Base-by-base conservation (phyloP, 73 alveolate genomes). In the Durusdinium trenchii region DNA sequence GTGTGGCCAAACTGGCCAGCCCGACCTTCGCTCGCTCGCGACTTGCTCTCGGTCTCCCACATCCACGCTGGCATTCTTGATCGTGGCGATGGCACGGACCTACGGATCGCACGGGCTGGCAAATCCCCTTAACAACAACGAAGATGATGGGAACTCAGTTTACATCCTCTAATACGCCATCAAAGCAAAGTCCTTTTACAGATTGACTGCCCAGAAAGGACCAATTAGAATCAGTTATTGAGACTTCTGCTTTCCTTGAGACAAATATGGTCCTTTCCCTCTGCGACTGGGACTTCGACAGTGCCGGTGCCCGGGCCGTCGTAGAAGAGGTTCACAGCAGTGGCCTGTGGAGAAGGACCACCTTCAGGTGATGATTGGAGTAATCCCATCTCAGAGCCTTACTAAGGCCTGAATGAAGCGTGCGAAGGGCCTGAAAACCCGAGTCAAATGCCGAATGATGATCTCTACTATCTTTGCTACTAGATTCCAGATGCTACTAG, bases 241-340 rank as follows among this genome's bases (percentile, higher is more conserved):
- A n/a, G n/a, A n/a, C n/a, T n/a, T n/a, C n/a, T n/a, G n/a, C n/a
- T n/a, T n/a, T n/a, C n/a, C n/a, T n/a, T n/a, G n/a, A n/a, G n/a
- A n/a, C n/a, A n/a, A n/a, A n/a, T n/a, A n/a, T n/a, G n/a, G n/a
- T n/a, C n/a, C n/a, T n/a, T n/a, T n/a, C n/a, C 32, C 69, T 23
- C 69, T 57, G 12, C 69, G 12, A 12, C 23, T 60, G 73, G 50
- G 52, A 16, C 36, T 54, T 54, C 54, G 51, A 71, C 98, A 51
- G 54, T 35, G 82, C 84, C 89, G 47, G 50, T 76, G 40, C 98
- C 98, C 28, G 98, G 73, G 42, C 89, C 98, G 36, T 89, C 96
- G 96, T 89, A 89, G 46, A 89, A 89, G 43, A 89, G 18, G 78
- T 67, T 89, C 52, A 89, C 96, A 36, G 43, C 96, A 7, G 86